These are phyloP conservation scores for Citrus maxima DNA, from an alignment of 345 rosid genomes.

Conservation along the genomic window DNA sequence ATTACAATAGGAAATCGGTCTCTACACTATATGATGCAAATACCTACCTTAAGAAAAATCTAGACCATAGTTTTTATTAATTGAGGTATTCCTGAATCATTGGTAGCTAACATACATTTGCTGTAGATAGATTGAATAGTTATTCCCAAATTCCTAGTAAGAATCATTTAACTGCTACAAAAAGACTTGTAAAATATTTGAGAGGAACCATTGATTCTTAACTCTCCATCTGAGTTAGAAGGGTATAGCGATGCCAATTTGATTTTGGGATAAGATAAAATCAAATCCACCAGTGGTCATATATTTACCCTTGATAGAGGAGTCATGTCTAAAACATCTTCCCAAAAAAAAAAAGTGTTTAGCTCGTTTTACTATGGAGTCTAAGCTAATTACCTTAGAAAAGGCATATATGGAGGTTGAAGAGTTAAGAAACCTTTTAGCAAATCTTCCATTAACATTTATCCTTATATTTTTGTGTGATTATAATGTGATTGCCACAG, in stretches of 20 bases:
- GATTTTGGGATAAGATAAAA: background rate
- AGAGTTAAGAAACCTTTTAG: background rate
- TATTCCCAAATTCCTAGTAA: background rate
- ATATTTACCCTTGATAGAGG: background rate
- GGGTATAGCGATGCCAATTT: background rate
- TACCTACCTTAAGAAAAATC: too few species aligned
- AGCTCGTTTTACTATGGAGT: background rate
- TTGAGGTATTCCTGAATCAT: too few species aligned
- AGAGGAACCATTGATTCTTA: background rate
- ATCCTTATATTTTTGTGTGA: background rate
- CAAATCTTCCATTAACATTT: background rate
- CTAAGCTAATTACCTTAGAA: background rate
- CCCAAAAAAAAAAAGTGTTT: background rate
- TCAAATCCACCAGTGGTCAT: background rate
- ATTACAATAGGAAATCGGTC: background rate
- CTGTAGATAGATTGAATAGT: background rate
- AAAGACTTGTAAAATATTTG: background rate
- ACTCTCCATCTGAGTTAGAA: background rate
- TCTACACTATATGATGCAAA: too few species aligned
- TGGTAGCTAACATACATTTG: too few species aligned
- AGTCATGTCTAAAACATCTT: background rate
- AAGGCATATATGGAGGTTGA: background rate
- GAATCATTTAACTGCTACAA: too few species aligned
- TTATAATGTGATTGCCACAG: background rate
- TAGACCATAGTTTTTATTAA: too few species aligned